Evolutionary conservation across 495 filamentous ascomycete species (phyloP).

Genomic region (Parachaetomium inaequale): DNA sequence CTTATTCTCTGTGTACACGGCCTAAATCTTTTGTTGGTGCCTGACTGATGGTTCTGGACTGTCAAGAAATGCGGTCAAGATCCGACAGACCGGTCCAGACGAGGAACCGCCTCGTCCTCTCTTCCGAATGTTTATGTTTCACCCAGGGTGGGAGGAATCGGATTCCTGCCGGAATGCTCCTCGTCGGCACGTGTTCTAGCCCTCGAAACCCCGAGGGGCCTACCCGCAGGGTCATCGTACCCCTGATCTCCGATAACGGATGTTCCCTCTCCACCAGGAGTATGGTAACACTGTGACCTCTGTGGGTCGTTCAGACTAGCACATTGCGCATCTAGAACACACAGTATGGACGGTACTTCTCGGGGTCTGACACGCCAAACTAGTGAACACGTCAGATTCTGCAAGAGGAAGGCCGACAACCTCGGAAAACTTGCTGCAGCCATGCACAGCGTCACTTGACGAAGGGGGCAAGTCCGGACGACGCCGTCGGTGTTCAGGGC

Average conservation of each 20-base stretch:
- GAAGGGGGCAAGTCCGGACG: neutral
- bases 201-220: neutral
- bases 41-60: neutral
- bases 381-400: neutral
- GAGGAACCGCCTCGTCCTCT: neutral
- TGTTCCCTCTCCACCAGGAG: neutral
- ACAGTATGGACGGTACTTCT: neutral
- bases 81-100: constrained; percentile 4
- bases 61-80: constrained; percentile 15
- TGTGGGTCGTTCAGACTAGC: neutral
- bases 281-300: neutral
- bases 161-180: neutral
- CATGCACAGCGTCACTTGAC: neutral
- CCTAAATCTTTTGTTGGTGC: neutral
- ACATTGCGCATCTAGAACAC: neutral
- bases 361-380: neutral
- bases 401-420: neutral
- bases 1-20: neutral
- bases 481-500: neutral
- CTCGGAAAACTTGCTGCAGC: neutral
- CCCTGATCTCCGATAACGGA: constrained; percentile 22
- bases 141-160: neutral
- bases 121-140: neutral
- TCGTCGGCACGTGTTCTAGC: neutral
- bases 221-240: neutral